phyloP scores from a whole-genome alignment of 768 basidiomycete species.

The Mycena epipterygia region DNA sequence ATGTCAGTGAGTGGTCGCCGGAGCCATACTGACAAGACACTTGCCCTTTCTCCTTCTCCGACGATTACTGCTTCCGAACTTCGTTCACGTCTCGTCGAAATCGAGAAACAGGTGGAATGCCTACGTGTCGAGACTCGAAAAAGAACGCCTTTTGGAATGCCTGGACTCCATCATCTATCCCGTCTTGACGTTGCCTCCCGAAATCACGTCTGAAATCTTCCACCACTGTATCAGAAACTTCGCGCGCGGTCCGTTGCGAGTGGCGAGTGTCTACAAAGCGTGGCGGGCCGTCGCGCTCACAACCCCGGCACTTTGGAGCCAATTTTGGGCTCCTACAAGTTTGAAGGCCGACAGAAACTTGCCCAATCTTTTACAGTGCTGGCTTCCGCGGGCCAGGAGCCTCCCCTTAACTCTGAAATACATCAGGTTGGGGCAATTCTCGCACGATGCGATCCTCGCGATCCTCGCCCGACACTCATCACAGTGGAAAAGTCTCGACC shows the following conservation, averaged over 20 bases:
- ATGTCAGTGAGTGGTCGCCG: too few relatives aligned
- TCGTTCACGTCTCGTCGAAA: too few relatives aligned
- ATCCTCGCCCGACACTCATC: background rate
- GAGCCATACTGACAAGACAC: too few relatives aligned
- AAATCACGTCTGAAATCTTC: constrained; percentile 4
- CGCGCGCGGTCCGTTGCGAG: background rate
- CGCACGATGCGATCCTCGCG: background rate
- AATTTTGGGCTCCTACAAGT: background rate
- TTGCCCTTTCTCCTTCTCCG: too few relatives aligned
- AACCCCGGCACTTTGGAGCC: background rate
- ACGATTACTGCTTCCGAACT: too few relatives aligned
- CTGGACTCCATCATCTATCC: constrained; percentile 1
- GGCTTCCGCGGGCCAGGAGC: background rate
- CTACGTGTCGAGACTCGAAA: too few relatives aligned
- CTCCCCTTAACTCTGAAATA: background rate
- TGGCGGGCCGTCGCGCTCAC: background rate
- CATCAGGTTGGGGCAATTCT: background rate
- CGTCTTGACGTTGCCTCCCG: too few relatives aligned
- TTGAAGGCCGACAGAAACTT: background rate
- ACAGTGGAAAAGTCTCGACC: background rate
- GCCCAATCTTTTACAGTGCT: background rate
- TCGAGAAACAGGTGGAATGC: too few relatives aligned
- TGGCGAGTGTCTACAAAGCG: background rate
- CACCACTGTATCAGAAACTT: background rate
- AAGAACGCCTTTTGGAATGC: too few relatives aligned